These are phyloP conservation scores for Samsoniella hepiali DNA, from an alignment of 2,329 filamentous ascomycete genomes.

Conservation along the genomic window DNA sequence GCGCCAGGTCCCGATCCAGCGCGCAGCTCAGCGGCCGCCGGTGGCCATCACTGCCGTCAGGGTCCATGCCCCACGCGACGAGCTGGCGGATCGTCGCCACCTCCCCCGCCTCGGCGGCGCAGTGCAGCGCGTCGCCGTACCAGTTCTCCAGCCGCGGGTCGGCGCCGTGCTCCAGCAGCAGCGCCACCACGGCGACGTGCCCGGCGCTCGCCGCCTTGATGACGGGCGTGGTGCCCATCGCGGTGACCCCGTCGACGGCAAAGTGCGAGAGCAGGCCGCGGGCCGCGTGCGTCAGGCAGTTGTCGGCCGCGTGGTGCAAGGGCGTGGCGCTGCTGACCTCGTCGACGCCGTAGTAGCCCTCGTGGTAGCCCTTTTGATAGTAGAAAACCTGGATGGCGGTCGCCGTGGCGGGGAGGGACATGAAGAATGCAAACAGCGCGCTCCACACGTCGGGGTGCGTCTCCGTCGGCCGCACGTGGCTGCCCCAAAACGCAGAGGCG, in stretches of 20 bases:
- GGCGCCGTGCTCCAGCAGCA: constrained; percentile 19
- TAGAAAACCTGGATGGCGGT: not conserved
- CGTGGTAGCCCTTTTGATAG: constrained; percentile 6
- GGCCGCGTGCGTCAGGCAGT: constrained; percentile 4
- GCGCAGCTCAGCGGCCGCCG: not conserved
- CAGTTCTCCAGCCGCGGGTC: constrained; percentile 19
- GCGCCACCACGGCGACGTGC: not conserved
- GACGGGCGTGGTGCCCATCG: constrained; percentile 1
- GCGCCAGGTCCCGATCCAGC: not conserved
- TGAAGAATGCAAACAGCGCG: not conserved
- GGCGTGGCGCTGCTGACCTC: constrained; percentile 20
- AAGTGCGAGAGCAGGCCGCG: not conserved
- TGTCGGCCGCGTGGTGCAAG: constrained; percentile 16
- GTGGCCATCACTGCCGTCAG: not conserved
- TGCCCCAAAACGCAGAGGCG: not conserved
- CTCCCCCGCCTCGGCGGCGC: constrained; percentile 15
- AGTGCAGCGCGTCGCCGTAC: constrained; percentile 23
- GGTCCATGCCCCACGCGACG: constrained; percentile 15
- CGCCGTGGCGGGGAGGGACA: not conserved
- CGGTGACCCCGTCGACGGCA: not conserved
- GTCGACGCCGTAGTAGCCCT: constrained; percentile 12
- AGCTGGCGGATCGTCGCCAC: constrained; percentile 15
- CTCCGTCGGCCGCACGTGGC: constrained; percentile 2
- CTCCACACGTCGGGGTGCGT: constrained; percentile 3
- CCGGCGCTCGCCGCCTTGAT: constrained; percentile 2